Evolutionary conservation across 1,139 yeast species (phyloP), one percentile per base, ranked within the genome.

Genomic region (Zygoascus sp.): DNA sequence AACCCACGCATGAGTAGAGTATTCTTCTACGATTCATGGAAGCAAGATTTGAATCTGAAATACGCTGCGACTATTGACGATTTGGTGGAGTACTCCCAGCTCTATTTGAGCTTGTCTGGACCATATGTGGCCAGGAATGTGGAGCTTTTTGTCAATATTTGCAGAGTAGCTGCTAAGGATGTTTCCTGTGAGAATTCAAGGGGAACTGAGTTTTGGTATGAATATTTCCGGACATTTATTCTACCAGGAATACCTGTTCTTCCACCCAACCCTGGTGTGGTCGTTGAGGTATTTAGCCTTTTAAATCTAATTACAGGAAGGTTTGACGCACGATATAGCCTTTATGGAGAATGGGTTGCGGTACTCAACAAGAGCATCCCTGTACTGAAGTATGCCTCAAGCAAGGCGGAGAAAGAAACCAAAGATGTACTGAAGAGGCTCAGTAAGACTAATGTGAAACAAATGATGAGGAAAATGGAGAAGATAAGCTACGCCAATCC

Each of bases 401-500:
- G 80, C 20, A 76, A 72, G 50, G 86, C 95, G 0, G 96, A 85
- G 61, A 88, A 86, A 59, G 80, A 83, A 32, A 87, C 96, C 1
- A 89, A 84, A 59, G 83, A 82, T 58, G 76, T 84, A 1, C 69
- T 94, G 54, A 90, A 92, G 60, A 74, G 97, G 46, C 72, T 94
- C 15, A 87, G 96, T n/a, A 85, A 84, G 50, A 92, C 87, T 53
- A 90, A 88, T 54, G 83, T 86, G 2, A 74, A 77, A 32, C 80
- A 81, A 20, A 83, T 87, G 77, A 84, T 86, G 77, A 75, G 95
- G 53, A 74, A 81, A 49, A 70, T 92, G 30, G 85, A 96, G 0
- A 82, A 83, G 52, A 72, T 86, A n/a, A 77, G 90, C 23, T 82
- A 79, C 52, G 71, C 86, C 1, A 89, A 89, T 60, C 98, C 98